Evolutionary conservation across 371 early-diverging fungal genomes (phyloP).

Genomic region (Mortierella sp.): DNA sequence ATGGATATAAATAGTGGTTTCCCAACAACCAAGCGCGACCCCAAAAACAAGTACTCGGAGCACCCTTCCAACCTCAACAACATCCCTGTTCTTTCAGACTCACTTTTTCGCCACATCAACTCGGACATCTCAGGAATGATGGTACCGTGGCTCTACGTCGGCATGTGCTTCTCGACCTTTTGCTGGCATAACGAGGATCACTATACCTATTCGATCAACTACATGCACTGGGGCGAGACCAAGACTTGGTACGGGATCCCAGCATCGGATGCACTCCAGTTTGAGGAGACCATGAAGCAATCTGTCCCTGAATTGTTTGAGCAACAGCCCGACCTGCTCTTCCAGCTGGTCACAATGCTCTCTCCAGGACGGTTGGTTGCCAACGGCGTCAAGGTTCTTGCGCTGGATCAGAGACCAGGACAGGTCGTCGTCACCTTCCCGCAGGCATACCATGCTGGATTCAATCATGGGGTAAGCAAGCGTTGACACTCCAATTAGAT

Average conservation of each 20-base stretch:
- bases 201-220: conserved; percentile 96
- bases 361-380: conserved; percentile 83
- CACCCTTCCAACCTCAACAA: conserved; percentile 93
- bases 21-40: conserved; percentile 72
- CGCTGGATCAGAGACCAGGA: conserved; percentile 92
- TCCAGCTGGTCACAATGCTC: conserved; percentile 95
- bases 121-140: conserved; percentile 96
- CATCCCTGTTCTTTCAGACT: conserved; percentile 83
- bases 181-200: conserved; percentile 99
- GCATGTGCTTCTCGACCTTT: conserved; percentile 96
- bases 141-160: conserved; percentile 97
- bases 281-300: conserved; percentile 88
- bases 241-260: conserved; percentile 99
- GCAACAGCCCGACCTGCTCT: conserved; percentile 91
- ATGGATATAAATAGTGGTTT: conserved; percentile 73
- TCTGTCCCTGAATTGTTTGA: conserved; percentile 92
- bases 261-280: conserved; percentile 81
- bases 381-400: conserved; percentile 84
- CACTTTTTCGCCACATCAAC: conserved; percentile 90
- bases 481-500: not conserved
- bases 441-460: conserved; percentile 95
- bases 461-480: conserved; percentile 91
- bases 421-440: conserved; percentile 98
- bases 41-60: conserved; percentile 69
- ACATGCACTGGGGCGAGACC: conserved; percentile 96